These are phyloP conservation scores for Scheffersomyces illinoinensis DNA, from an alignment of 1,139 yeast species.

Conservation along the genomic window DNA sequence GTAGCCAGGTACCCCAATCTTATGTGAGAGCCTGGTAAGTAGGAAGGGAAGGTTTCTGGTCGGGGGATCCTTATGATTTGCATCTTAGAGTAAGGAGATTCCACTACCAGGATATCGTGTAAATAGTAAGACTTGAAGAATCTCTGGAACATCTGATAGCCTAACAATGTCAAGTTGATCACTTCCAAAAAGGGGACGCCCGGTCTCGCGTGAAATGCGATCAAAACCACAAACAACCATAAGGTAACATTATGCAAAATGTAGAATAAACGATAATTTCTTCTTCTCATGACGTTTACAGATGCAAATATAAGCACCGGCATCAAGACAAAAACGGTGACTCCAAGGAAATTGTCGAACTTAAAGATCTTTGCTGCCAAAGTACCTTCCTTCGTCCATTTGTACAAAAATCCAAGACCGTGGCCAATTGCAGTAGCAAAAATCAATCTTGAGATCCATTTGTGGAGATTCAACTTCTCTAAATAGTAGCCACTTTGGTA, in stretches of 20 bases:
- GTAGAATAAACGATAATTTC: conserved; percentile 34
- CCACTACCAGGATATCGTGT: conserved; percentile 9
- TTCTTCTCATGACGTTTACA: conserved; percentile 32
- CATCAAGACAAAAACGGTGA: conserved; percentile 48
- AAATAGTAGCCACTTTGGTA: conserved; percentile 41
- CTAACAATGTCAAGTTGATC: conserved; percentile 20
- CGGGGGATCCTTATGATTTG: conserved; percentile 25
- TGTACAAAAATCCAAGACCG: conserved; percentile 51
- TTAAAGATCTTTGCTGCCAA: conserved; percentile 39
- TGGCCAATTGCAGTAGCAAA: conserved; percentile 56
- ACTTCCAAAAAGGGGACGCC: conserved; percentile 33
- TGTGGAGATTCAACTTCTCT: conserved; percentile 61
- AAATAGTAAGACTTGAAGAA: conserved; percentile 9
- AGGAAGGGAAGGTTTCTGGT: conserved; percentile 27
- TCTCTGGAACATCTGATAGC: conserved; percentile 26
- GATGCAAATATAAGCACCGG: conserved; percentile 54
- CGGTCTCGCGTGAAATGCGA: conserved; percentile 45
- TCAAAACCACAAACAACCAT: conserved; percentile 29
- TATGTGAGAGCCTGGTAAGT: conserved; percentile 40
- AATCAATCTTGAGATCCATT: conserved; percentile 76
- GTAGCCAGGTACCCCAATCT: conserved; percentile 23
- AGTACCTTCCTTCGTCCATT: conserved; percentile 44
- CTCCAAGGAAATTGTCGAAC: conserved; percentile 61
- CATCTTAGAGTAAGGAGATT: conserved; percentile 19
- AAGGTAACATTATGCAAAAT: conserved; percentile 34